Conservation (phyloP, 495 filamentous ascomycete species). For the Hapsidospora chrysogenum region DNA sequence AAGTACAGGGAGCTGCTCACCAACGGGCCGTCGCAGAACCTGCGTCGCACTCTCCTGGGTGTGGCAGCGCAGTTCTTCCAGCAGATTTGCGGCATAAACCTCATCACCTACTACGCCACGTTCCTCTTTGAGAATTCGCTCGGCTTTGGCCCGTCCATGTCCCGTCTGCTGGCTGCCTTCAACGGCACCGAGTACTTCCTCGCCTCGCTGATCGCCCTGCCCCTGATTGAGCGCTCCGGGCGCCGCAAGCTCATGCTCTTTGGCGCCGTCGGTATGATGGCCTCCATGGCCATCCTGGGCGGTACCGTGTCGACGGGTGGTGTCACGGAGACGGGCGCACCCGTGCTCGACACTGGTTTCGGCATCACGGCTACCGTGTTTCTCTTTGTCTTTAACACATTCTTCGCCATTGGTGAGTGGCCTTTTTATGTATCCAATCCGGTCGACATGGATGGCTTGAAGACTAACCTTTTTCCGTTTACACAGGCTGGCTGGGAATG, state of each 20-base stretch:
- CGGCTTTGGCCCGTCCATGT: constrained; percentile 35
- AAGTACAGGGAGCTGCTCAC: constrained; percentile 38
- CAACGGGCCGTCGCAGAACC: constrained; percentile 46
- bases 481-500: constrained; percentile 57
- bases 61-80: constrained; percentile 57
- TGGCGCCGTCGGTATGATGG: constrained; percentile 50
- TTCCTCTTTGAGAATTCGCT: constrained; percentile 58
- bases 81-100: constrained; percentile 61
- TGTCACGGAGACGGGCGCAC: not conserved
- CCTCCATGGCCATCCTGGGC: constrained; percentile 40
- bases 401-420: too few species aligned
- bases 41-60: constrained; percentile 45
- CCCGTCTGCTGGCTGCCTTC: constrained; percentile 57
- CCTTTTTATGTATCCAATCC: too few species aligned
- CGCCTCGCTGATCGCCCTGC: constrained; percentile 65
- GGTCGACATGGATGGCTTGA: too few species aligned
- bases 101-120: constrained; percentile 73
- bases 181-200: constrained; percentile 70
- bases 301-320: not conserved
- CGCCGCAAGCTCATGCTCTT: constrained; percentile 54
- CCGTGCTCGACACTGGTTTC: not conserved
- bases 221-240: constrained; percentile 60
- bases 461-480: constrained; percentile 63
- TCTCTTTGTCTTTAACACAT: not conserved
- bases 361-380: not conserved